Percentiles rank a stretch among this genome's conserved stretches.
Conservation (phyloP, 441 rosid species). For the Adansonia madagascariensis region DNA sequence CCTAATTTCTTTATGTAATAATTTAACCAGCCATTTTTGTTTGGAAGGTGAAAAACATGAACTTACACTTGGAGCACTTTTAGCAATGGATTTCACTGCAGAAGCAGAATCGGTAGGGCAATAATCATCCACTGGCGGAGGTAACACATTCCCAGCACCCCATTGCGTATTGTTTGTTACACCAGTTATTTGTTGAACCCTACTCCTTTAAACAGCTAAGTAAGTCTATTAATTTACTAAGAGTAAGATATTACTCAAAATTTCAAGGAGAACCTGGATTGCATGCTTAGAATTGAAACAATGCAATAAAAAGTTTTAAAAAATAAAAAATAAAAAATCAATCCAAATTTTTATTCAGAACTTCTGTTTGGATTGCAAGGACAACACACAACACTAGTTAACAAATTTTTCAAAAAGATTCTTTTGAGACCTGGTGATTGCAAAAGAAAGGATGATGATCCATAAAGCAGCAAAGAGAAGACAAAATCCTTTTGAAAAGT, state of each 20-base stretch:
- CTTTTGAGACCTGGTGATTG: neutral
- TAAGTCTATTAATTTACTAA: conserved; percentile 27
- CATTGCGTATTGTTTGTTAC: conserved; percentile 46
- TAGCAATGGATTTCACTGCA: conserved; percentile 47
- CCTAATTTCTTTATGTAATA: neutral
- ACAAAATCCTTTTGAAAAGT: neutral
- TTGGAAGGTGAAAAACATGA: conserved; percentile 1
- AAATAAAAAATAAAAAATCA: neutral
- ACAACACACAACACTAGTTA: neutral
- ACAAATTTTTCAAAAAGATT: neutral
- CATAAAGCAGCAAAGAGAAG: neutral
- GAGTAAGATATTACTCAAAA: neutral
- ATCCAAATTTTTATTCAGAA: neutral
- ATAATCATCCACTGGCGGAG: conserved; percentile 63
- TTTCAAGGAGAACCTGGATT: conserved; percentile 20
- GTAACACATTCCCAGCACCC: conserved; percentile 59
- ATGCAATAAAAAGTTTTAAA: neutral
- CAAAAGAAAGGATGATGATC: neutral
- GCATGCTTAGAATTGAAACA: conserved; percentile 27
- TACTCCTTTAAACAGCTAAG: conserved; percentile 45
- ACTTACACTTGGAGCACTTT: conserved; percentile 53
- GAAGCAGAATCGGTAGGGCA: conserved; percentile 39
- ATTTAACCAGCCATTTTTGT: neutral
- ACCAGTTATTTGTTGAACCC: conserved; percentile 66
- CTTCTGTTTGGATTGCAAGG: neutral